phyloP scores from a whole-genome alignment of 2,329 filamentous ascomycete genomes.

The Phaeoacremonium minimum region DNA sequence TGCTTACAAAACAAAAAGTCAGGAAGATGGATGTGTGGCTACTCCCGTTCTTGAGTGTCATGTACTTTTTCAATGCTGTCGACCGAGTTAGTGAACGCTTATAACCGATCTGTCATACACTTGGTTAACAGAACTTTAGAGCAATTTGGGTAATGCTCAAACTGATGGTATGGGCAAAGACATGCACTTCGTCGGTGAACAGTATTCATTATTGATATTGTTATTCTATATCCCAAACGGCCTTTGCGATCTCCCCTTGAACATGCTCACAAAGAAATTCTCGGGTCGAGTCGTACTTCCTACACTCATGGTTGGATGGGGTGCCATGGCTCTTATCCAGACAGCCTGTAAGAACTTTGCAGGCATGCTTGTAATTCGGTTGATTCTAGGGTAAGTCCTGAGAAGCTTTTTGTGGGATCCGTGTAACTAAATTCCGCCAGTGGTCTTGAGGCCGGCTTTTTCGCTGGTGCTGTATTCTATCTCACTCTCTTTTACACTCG shows the following conservation, averaged over 20 bases:
- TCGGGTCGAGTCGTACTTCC: constrained; percentile 25
- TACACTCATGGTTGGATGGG: constrained; percentile 41
- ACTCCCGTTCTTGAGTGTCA: constrained; percentile 34
- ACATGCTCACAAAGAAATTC: constrained; percentile 40
- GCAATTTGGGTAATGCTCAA: constrained; percentile 45
- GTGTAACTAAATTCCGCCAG: too few relatives aligned
- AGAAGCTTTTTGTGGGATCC: too few relatives aligned
- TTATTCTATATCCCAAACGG: constrained; percentile 48
- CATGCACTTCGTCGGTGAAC: constrained; percentile 31
- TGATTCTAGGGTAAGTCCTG: constrained; percentile 34
- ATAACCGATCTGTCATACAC: constrained; percentile 27
- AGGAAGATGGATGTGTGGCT: constrained; percentile 36
- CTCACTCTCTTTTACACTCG: constrained; percentile 46
- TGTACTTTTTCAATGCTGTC: constrained; percentile 18
- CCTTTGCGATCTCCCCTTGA: constrained; percentile 42
- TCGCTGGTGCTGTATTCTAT: constrained; percentile 49
- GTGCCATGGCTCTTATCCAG: constrained; percentile 39
- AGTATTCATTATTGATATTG: constrained; percentile 39
- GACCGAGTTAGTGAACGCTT: constrained; percentile 4
- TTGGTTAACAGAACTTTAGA: constrained; percentile 8
- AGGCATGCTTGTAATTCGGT: constrained; percentile 41
- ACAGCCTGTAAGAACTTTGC: constrained; percentile 43
- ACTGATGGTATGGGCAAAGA: constrained; percentile 36
- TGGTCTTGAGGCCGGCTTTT: constrained; percentile 47
- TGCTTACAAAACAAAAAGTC: too few relatives aligned